Base-by-base conservation (phyloP, 2,329 filamentous ascomycete genomes). In the Apiospora saccharicola region DNA sequence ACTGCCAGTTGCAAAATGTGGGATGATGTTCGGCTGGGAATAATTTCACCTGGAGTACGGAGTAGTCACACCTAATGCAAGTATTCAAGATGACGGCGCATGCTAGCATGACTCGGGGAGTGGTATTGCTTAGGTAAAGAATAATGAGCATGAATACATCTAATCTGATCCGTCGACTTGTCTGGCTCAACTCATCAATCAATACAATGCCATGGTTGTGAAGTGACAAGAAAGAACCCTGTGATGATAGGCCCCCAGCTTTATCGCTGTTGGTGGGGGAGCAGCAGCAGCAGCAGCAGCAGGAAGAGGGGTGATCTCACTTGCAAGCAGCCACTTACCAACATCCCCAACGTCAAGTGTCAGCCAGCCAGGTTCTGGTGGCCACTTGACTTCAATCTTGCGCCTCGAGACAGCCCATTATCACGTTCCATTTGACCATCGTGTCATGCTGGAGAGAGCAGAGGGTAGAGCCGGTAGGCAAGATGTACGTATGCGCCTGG, bases 1-100 rank as follows among this genome's bases (percentile, higher is more conserved):
- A 14, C 30, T 34, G 53, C 26, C 53, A 37, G 53, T 30, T 22
- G 26, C 2, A 61, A 53, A 61, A 37, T 61, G 53, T 16, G 53
- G 53, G 51, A 34, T 57, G 53, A 61, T 57, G 51, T 61, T 61
- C 53, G 53, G 16, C 53, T 22, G 53, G 53, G 53, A 51, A 61
- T 61, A 61, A 22, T 30, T 19, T 16, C 51, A 16, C 14, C 26
- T 57, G 51, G 53, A 34, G 53, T 61, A 26, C 26, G 37, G 8
- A 10, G 37, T 41, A 41, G 8, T 41, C 26, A 30, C 26, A 30
- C 26, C 37, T 41, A 10, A 41, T 41, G 37, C 37, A 41, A 10
- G 37, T 41, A 10, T 41, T 41, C 37, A 16, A 53, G 13, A 19
- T 37, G 53, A 30, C 22, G 22, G 53, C 53, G 53, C 53, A 16